Evolutionary conservation across 495 filamentous ascomycete genomes (phyloP).

Genomic region (Diplogelasinospora grovesii): DNA sequence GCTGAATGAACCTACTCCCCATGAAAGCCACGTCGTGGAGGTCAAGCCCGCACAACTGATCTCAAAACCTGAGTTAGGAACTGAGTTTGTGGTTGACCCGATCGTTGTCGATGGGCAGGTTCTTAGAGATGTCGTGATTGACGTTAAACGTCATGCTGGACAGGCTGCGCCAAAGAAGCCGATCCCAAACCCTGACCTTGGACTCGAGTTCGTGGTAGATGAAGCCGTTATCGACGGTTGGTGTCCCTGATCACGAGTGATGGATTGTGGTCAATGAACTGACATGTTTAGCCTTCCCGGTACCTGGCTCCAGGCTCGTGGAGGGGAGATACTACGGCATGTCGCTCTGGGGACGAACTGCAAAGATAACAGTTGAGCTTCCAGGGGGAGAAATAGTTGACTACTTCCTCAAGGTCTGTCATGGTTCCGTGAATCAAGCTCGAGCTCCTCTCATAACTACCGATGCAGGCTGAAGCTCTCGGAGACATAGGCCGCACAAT

Average conservation of each 20-base stretch:
- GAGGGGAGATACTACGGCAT: conserved; percentile 2
- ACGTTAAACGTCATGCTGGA: conserved; percentile 8
- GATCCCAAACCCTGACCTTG: conserved; percentile 7
- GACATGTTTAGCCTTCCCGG: not conserved
- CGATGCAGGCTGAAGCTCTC: not conserved
- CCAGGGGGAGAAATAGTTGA: not conserved
- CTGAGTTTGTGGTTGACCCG: too few species aligned
- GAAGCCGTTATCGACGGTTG: conserved; percentile 2
- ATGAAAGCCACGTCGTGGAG: too few species aligned
- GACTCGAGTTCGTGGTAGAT: not conserved
- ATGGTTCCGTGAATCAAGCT: not conserved
- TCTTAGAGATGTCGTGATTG: too few species aligned
- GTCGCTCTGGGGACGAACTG: conserved; percentile 9
- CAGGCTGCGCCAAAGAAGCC: conserved; percentile 1
- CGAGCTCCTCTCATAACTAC: not conserved
- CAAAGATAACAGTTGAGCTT: conserved; percentile 5
- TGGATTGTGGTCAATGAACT: not conserved
- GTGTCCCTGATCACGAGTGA: not conserved
- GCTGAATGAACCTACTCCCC: too few species aligned
- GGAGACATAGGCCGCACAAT: conserved; percentile 3
- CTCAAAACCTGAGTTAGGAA: too few species aligned
- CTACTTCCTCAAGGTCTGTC: conserved; percentile 6
- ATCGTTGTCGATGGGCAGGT: too few species aligned
- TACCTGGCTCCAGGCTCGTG: conserved; percentile 3
- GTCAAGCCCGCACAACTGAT: too few species aligned